phyloP scores from a whole-genome alignment of 1,284 basidiomycete genomes.

The Ceratobasidium sp. region DNA sequence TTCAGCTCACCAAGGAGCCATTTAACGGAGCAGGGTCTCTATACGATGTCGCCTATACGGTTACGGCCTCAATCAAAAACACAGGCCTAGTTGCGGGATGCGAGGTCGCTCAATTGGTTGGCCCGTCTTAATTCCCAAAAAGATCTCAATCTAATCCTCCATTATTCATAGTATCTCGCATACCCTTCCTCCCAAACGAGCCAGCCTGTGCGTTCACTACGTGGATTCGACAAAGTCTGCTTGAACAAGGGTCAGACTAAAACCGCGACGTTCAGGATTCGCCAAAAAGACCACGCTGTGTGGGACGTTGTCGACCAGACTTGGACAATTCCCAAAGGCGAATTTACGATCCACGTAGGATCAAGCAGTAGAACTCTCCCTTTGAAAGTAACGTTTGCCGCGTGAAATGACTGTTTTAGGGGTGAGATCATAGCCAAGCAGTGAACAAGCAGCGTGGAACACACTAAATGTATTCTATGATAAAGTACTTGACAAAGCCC shows the following conservation, averaged over 20 bases:
- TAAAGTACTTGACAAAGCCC: too few relatives aligned
- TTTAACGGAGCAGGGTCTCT: constrained; percentile 28
- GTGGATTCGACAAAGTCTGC: constrained; percentile 56
- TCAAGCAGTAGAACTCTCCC: constrained; percentile 36
- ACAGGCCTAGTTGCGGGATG: constrained; percentile 38
- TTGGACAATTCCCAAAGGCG: constrained; percentile 39
- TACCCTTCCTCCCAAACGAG: constrained; percentile 4
- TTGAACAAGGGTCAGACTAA: constrained; percentile 54
- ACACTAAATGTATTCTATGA: too few relatives aligned
- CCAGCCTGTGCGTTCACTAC: constrained; percentile 37
- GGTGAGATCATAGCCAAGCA: background rate
- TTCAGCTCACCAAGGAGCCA: constrained; percentile 11
- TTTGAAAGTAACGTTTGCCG: constrained; percentile 3
- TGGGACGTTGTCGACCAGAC: constrained; percentile 41
- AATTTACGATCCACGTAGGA: constrained; percentile 35
- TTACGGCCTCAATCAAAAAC: constrained; percentile 42
- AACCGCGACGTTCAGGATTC: constrained; percentile 50
- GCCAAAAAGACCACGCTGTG: constrained; percentile 40
- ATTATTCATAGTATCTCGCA: background rate
- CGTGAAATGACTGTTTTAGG: background rate
- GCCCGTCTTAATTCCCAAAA: background rate
- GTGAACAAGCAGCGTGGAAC: too few relatives aligned
- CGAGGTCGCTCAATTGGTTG: constrained; percentile 35
- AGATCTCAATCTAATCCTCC: background rate
- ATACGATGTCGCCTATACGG: constrained; percentile 36